Base-by-base conservation (phyloP, 2,329 filamentous ascomycete species). In the Pestalotiopsis sp. region DNA sequence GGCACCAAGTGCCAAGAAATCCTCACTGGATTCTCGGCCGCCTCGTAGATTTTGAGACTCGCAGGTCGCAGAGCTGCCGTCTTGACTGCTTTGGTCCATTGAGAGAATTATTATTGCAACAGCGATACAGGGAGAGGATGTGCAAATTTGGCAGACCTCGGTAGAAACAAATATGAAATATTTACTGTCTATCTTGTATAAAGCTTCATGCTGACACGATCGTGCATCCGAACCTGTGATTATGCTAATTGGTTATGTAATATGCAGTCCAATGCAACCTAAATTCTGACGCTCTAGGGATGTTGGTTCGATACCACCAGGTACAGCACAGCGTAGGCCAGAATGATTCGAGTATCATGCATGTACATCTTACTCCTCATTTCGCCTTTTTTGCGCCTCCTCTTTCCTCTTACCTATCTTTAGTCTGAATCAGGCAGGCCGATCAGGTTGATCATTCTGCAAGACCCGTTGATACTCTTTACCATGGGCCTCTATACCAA, bases 401-500 rank as follows among this genome's bases (percentile, higher is more conserved):
- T 9, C 45, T 52, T 52, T 14, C 45, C 45, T 20, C 2, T 4
- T 52, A 3, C 45, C 11, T 12, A 52, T n/a, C 20, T n/a, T 23
- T 9, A 3, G 17, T 23, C 20, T 20, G 20, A 23, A 12, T 11
- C 1, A 23, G 3, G 17, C 45, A 9, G 17, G 20, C n/a, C 45
- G 20, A 52, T 9, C 11, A 1, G 17, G 7, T 52, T 9, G 6
- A 52, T n/a, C 20, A 17, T 45, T 45, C 41, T 45, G 41, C 13
- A 1, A 45, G 41, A 36, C 31, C 5, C 7, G 11, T 23, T 9
- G 17, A n/a, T n/a, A 52, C 1, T 23, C 45, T 52, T 52, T 23
- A 27, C 14, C 60, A 64, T 64, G 62, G 62, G 39, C 23, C 14
- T 64, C 6, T 64, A 64, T 52, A 64, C 62, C 13, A 23, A 52